Evolutionary conservation across 2,329 filamentous ascomycete genomes (phyloP), one percentile per base, ranked within the genome.

Genomic region (Ustulina deusta): DNA sequence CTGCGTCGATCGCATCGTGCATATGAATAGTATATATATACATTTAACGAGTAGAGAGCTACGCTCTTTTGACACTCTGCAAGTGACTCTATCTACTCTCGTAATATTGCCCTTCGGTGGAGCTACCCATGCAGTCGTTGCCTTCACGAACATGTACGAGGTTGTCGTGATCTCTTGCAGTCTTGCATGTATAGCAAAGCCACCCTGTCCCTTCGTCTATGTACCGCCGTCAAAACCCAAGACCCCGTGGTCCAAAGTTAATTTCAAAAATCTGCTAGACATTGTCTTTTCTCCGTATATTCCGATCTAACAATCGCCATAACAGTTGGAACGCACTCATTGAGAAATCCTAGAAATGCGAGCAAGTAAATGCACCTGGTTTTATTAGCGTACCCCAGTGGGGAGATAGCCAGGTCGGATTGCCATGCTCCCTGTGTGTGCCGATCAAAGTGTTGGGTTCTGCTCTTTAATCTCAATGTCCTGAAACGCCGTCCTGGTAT

Each of bases 401-500:
- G 36, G 32, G 20, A n/a, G n/a, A 57, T 48, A 48, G 40, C n/a
- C 9, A 51, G 17, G n/a, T 9, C 40, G 32, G 22, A 44, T 62
- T 67, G 66, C 52, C 56, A 64, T 70, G 67, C 65, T 63, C 68
- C 68, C 58, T 72, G 69, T 71, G 68, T 72, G 68, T 69, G 70
- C 67, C 59, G 68, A 58, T 66, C 72, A 71, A 57, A 48, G 57
- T 71, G 48, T 68, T n/a, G 55, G 66, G 42, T 62, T 62, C 69
- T 70, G 65, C 56, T 61, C 61, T 61, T 59, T 54, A 66, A 70
- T 61, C 15, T 58, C 62, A 66, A 60, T 62, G 60, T 71, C 75
- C 72, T 57, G 69, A 74, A 83, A 83, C 81, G 80, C 81, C 81
- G 70, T 77, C 78, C 76, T 83, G 81, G 81, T 83, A 83, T 83